Evolutionary conservation across 2,329 filamentous ascomycete genomes (phyloP).

Genomic region (Claviceps sorghi): DNA sequence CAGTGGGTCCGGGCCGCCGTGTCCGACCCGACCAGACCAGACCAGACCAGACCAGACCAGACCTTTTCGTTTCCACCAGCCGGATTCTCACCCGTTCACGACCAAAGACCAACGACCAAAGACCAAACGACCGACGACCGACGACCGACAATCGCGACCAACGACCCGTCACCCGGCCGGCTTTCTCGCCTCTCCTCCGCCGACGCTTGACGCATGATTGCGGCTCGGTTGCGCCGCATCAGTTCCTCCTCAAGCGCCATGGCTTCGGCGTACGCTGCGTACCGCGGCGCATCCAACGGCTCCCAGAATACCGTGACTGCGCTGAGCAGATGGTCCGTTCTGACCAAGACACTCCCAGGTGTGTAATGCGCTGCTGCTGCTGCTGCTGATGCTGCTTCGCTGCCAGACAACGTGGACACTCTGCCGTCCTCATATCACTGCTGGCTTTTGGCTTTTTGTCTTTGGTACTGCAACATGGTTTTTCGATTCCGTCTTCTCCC

Average conservation of each 20-base stretch:
- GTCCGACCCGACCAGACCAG: too few species aligned
- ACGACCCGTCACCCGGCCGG: too few species aligned
- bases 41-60: too few species aligned
- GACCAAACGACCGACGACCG: too few species aligned
- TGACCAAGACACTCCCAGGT: conserved; percentile 58
- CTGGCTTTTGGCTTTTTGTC: background rate
- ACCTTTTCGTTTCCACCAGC: too few species aligned
- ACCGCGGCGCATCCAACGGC: conserved; percentile 19
- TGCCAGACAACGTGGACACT: background rate
- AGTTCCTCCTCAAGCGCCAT: conserved; percentile 19
- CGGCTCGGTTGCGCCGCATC: conserved; percentile 11
- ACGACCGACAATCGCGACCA: too few species aligned
- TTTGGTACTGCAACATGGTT: background rate
- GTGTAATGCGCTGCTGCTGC: conserved; percentile 11
- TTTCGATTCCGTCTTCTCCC: too few species aligned
- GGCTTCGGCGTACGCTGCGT: conserved; percentile 25
- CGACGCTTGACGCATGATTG: conserved; percentile 12
- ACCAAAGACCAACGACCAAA: too few species aligned
- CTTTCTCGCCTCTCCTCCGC: too few species aligned
- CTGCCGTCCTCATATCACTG: background rate
- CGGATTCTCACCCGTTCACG: too few species aligned
- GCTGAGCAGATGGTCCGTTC: conserved; percentile 71
- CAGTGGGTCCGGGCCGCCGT: background rate
- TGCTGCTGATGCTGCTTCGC: background rate
- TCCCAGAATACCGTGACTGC: conserved; percentile 49